Evolutionary conservation across 1,284 basidiomycete species (phyloP).

Genomic region (Neonothopanus nambi): DNA sequence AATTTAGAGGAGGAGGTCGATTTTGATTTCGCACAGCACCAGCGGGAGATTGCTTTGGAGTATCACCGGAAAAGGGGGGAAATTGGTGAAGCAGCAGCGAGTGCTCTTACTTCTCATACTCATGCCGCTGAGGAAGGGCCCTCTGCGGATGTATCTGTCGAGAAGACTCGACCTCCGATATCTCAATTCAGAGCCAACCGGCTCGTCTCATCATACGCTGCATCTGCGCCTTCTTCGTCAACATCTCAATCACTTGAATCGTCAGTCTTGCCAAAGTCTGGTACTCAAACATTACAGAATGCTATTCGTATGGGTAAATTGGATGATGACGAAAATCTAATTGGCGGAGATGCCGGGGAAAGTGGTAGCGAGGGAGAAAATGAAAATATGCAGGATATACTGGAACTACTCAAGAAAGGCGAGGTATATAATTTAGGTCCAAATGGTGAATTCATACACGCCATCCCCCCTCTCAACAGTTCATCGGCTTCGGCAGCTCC

Average conservation of each 20-base stretch:
- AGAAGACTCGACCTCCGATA: slow-evolving; percentile 42
- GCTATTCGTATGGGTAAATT: slow-evolving; percentile 65
- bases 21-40: slow-evolving; percentile 60
- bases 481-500: slow-evolving; percentile 24
- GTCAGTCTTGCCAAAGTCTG: slow-evolving; percentile 51
- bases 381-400: slow-evolving; percentile 48
- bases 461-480: slow-evolving; percentile 23
- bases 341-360: slow-evolving; percentile 54
- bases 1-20: slow-evolving; percentile 52
- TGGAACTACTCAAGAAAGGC: slow-evolving; percentile 58
- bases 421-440: slow-evolving; percentile 61
- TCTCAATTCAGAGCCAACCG: slow-evolving; percentile 66
- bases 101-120: slow-evolving; percentile 49
- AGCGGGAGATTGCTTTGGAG: slow-evolving; percentile 72
- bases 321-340: slow-evolving; percentile 49
- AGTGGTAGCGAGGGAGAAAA: slow-evolving; percentile 60
- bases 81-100: slow-evolving; percentile 52
- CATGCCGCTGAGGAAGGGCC: slow-evolving; percentile 34
- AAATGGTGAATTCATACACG: slow-evolving; percentile 30
- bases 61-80: slow-evolving; percentile 62
- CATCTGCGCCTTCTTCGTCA: slow-evolving; percentile 32
- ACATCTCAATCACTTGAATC: slow-evolving; percentile 39
- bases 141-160: slow-evolving; percentile 23
- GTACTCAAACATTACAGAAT: slow-evolving; percentile 50
- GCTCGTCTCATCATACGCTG: slow-evolving; percentile 45